Conservation (phyloP, 2,329 filamentous ascomycete genomes). For the Gremmenia infestans region DNA sequence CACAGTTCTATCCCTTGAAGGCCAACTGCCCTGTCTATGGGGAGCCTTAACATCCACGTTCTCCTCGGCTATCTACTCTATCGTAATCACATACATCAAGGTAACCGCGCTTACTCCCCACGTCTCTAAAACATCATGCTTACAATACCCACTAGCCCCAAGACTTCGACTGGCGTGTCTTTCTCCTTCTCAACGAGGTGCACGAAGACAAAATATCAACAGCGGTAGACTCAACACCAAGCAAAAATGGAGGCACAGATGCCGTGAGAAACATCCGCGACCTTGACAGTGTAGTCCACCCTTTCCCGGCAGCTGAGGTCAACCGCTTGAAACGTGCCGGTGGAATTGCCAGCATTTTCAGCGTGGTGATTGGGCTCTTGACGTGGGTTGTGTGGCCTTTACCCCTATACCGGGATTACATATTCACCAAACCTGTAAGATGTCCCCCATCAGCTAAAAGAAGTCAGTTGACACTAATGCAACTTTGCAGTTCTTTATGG, state of each 20-base stretch:
- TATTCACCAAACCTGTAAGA: neutral
- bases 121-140: neutral
- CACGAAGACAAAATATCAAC: neutral
- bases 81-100: conserved; percentile 40
- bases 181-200: neutral
- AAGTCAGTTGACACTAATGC: neutral
- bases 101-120: neutral
- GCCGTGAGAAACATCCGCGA: neutral
- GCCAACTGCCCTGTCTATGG: conserved; percentile 46
- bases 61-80: conserved; percentile 38
- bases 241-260: neutral
- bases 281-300: neutral
- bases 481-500: neutral
- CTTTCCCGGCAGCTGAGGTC: neutral
- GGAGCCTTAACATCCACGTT: conserved; percentile 45
- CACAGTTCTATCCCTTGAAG: conserved; percentile 42
- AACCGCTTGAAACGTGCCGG: neutral
- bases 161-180: conserved; percentile 31
- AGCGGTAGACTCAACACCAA: neutral
- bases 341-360: neutral
- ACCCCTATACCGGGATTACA: neutral
- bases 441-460: neutral
- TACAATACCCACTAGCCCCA: neutral
- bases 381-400: neutral
- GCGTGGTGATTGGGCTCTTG: neutral